Evolutionary conservation across 2,329 filamentous ascomycete genomes (phyloP), one percentile per base, ranked within the genome.

Genomic region (Coniella lustricola): DNA sequence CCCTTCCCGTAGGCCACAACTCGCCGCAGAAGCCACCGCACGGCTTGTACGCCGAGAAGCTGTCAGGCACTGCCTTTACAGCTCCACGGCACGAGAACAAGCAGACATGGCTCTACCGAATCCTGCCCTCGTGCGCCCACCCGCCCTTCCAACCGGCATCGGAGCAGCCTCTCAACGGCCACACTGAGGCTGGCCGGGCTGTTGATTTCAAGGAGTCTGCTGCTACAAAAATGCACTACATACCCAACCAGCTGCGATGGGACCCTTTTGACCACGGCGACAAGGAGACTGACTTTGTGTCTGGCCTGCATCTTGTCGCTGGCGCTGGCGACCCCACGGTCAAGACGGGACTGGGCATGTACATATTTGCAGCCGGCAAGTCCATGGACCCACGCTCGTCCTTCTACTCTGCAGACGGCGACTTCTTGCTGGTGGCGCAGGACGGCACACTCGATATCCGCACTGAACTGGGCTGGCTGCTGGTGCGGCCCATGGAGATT

Each of bases 401-500:
- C 0, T 94, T 90, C 64, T 94, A 91, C 72, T 90, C 85, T 3
- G 84, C 88, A 0, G 87, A 91, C 60, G 87, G 87, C 12, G 87
- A 91, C 62, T 77, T 88, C 57, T 66, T 90, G 48, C 82, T 91
- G 53, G 84, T 91, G 13, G 75, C 84, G 2, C 87, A 91, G 62
- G 78, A 86, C 54, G 87, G 87, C 2, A 74, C 75, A 13, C 68
- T 91, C 34, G 85, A 90, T 59, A 84, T 91, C 53, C 79, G 83
- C 58, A 91, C 87, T 1, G 87, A 91, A 64, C 72, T 90, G 41
- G 87, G 87, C 39, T 78, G 76, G 60, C 69, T 91, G 5, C 75
- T 87, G 37, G 81, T 90, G n/a, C 76, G 86, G 46, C 85, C 85
- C 2, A 84, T 85, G 63, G 87, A 91, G 64, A 88, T 91, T 39